A percentile compares a stretch with the other conserved stretches of the same genome.
phyloP scores from a whole-genome alignment of 805 yeast genomes.

The Barnettozyma californica region DNA sequence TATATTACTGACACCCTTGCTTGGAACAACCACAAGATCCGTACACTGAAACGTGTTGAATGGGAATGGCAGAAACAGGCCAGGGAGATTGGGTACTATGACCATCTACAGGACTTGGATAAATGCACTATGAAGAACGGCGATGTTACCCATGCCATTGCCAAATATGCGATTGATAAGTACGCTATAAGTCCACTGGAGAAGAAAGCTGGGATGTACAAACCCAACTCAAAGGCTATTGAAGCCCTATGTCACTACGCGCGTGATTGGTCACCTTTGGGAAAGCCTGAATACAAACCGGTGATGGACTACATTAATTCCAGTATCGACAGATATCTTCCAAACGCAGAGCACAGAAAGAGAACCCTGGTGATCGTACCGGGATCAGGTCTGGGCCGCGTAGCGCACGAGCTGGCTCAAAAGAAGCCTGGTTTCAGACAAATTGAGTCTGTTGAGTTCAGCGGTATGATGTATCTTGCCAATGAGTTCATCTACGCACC shows the following conservation, averaged over 20 bases:
- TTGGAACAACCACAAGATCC: constrained; percentile 42
- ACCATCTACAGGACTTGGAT: constrained; percentile 48
- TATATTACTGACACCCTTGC: constrained; percentile 36
- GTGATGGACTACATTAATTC: constrained; percentile 44
- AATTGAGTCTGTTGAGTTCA: constrained; percentile 73
- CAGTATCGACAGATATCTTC: constrained; percentile 34
- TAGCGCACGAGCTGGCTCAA: constrained; percentile 56
- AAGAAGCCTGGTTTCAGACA: constrained; percentile 34
- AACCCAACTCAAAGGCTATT: constrained; percentile 41
- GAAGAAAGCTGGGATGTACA: constrained; percentile 27
- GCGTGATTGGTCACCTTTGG: constrained; percentile 67
- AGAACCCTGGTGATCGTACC: constrained; percentile 64
- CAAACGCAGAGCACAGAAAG: constrained; percentile 20
- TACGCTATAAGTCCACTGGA: constrained; percentile 41
- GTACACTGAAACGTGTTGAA: constrained; percentile 41
- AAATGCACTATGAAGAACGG: constrained; percentile 42
- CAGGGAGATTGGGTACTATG: constrained; percentile 45
- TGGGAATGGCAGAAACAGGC: constrained; percentile 54
- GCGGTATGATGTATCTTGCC: constrained; percentile 69
- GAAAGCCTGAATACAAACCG: constrained; percentile 46
- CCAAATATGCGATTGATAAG: constrained; percentile 30
- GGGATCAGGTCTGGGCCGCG: constrained; percentile 82
- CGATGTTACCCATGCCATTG: constrained; percentile 40
- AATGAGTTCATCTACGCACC: constrained; percentile 49
- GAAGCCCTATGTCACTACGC: constrained; percentile 72